Evolutionary conservation across 768 basidiomycete genomes (phyloP).

Genomic region (Leucosporidium creatinivorum): DNA sequence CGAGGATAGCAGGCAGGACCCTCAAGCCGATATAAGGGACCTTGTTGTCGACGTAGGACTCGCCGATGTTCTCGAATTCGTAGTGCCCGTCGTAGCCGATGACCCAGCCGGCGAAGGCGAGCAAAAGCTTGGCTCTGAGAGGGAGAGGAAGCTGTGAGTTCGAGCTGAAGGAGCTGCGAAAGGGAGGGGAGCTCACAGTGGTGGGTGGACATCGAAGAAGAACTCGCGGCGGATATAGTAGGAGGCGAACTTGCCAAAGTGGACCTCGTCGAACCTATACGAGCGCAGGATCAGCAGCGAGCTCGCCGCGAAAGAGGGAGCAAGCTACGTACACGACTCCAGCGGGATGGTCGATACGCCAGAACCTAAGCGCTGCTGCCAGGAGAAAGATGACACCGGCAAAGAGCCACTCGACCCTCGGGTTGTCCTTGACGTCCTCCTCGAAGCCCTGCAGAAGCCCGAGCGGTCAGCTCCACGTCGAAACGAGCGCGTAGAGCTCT

Average conservation of each 20-base stretch:
- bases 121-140: slow-evolving; percentile 70
- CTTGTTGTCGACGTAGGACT: slow-evolving; percentile 74
- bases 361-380: slow-evolving; percentile 34
- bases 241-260: slow-evolving; percentile 96
- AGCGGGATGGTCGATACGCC: slow-evolving; percentile 37
- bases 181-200: slow-evolving; percentile 47
- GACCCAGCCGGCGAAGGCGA: slow-evolving; percentile 90
- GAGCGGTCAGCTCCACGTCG: neutral
- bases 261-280: slow-evolving; percentile 43
- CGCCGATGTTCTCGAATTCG: slow-evolving; percentile 89
- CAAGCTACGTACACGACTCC: slow-evolving; percentile 36
- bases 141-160: neutral
- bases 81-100: slow-evolving; percentile 93
- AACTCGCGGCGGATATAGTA: slow-evolving; percentile 89
- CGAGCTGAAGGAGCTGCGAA: neutral
- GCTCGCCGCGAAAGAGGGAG: neutral
- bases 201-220: slow-evolving; percentile 99
- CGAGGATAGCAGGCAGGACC: slow-evolving; percentile 81
- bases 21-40: slow-evolving; percentile 94
- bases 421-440: neutral
- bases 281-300: neutral
- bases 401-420: neutral
- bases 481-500: neutral
- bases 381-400: slow-evolving; percentile 16
- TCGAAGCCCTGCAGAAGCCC: neutral